These are phyloP conservation scores for Datisca glomerata DNA, from an alignment of 306 rosid genomes.

Conservation along the genomic window DNA sequence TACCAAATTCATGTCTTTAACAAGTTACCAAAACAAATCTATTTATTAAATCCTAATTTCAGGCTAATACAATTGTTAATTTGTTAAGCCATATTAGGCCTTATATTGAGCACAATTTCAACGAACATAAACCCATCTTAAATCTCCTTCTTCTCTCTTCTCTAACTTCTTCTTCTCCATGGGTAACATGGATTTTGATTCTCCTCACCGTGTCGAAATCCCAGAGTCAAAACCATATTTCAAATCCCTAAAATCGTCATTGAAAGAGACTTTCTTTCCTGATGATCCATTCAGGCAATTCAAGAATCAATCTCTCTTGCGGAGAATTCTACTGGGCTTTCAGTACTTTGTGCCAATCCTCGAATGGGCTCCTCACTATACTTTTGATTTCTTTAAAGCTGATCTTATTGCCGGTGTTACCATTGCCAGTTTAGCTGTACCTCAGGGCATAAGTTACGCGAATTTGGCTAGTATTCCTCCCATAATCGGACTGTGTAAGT, in stretches of 20 bases:
- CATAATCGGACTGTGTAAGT: conserved; percentile 82
- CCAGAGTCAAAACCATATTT: conserved; percentile 57
- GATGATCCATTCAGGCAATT: conserved; percentile 73
- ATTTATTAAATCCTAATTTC: too few species aligned
- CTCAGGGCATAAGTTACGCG: conserved; percentile 96
- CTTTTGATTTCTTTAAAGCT: conserved; percentile 42
- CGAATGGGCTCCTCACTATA: conserved; percentile 78
- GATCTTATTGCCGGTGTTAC: conserved; percentile 85
- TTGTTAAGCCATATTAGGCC: too few species aligned
- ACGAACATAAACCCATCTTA: too few species aligned
- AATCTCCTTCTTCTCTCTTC: background rate
- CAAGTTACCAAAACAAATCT: too few species aligned
- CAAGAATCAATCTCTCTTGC: conserved; percentile 32
- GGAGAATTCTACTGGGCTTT: conserved; percentile 31
- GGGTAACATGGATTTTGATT: conserved; percentile 40
- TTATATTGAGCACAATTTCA: too few species aligned
- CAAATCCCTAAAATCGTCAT: conserved; percentile 25
- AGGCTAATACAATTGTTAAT: too few species aligned
- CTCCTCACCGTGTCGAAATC: conserved; percentile 30
- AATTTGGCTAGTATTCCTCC: conserved; percentile 83
- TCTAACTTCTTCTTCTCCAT: conserved; percentile 6
- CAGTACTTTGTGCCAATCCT: conserved; percentile 58
- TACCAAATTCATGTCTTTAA: too few species aligned
- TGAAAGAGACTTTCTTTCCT: conserved; percentile 82
- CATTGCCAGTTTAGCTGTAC: conserved; percentile 90